Conservation (phyloP, 1,284 basidiomycete species). For the Ganoderma sinense region DNA sequence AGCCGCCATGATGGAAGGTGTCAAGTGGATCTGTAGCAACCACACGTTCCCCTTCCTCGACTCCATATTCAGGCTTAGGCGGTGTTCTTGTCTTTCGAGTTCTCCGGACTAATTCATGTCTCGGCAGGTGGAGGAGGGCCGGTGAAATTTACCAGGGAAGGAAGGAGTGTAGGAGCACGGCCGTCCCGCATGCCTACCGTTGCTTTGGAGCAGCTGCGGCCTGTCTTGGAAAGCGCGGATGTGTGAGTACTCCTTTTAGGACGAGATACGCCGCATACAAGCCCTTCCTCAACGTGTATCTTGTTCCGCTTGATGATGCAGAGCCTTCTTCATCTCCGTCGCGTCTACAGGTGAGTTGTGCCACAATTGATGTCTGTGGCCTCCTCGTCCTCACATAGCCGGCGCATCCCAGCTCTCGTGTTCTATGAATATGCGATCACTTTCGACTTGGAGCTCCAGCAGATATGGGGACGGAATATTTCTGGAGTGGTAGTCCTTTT, state of each 20-base stretch:
- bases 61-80: background rate
- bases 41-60: background rate
- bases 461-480: conserved; percentile 23
- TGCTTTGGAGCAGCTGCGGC: background rate
- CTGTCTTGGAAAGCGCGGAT: conserved; percentile 4
- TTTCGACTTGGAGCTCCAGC: conserved; percentile 22
- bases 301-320: background rate
- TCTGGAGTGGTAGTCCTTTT: conserved; percentile 23
- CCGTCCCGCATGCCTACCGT: conserved; percentile 8
- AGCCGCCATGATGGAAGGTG: background rate
- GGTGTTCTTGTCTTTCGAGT: background rate
- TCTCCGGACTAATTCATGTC: background rate
- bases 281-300: background rate
- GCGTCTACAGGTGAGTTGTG: conserved; percentile 3
- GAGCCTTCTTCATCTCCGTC: conserved; percentile 6
- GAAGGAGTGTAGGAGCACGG: background rate
- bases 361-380: background rate
- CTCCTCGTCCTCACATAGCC: background rate
- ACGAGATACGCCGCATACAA: background rate
- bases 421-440: conserved; percentile 29
- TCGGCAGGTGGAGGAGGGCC: background rate
- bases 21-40: background rate
- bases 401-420: conserved; percentile 16
- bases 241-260: background rate
- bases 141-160: background rate